Percentiles rank a stretch among this genome's conserved stretches.
Conservation (phyloP, 805 yeast species). For the Ogataea nitratoaversa region DNA sequence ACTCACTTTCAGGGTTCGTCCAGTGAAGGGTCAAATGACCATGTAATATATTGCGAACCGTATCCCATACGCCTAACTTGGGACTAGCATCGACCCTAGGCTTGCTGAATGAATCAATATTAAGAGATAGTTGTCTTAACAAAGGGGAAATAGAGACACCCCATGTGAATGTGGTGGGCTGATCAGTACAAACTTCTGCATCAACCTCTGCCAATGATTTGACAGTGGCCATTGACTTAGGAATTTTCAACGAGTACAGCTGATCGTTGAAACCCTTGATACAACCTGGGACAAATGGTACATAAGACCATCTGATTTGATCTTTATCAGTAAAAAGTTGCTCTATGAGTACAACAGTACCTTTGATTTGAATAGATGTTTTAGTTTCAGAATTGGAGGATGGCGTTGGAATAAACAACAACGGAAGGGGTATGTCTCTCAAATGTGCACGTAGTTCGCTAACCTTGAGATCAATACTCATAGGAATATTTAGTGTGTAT, state of each 20-base stretch:
- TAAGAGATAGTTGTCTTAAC: slow-evolving; percentile 71
- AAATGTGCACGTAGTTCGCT: slow-evolving; percentile 65
- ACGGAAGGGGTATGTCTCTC: slow-evolving; percentile 84
- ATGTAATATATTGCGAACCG: slow-evolving; percentile 69
- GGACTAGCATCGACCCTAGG: slow-evolving; percentile 87
- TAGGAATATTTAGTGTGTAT: slow-evolving; percentile 68
- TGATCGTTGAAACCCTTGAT: slow-evolving; percentile 33
- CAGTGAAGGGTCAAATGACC: slow-evolving; percentile 54
- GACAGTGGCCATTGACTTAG: slow-evolving; percentile 72
- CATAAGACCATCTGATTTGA: slow-evolving; percentile 55
- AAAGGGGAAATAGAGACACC: slow-evolving; percentile 78
- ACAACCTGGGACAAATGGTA: slow-evolving; percentile 54
- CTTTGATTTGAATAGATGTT: slow-evolving; percentile 36
- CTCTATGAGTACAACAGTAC: slow-evolving; percentile 70
- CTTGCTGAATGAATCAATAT: slow-evolving; percentile 78
- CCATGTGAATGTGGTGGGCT: slow-evolving; percentile 72
- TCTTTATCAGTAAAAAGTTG: slow-evolving; percentile 45
- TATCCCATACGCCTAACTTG: slow-evolving; percentile 92
- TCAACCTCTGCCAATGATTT: slow-evolving; percentile 64
- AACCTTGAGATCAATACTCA: slow-evolving; percentile 50
- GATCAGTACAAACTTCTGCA: slow-evolving; percentile 49
- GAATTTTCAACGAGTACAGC: slow-evolving; percentile 56
- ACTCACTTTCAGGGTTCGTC: slow-evolving; percentile 40
- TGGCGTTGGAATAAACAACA: slow-evolving; percentile 59
- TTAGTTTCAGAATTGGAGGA: slow-evolving; percentile 6